Percentiles rank a stretch among this genome's conserved stretches.
These are phyloP conservation scores for Tetrahymena elliotti DNA, from an alignment of 73 alveolate species.

Conservation along the genomic window DNA sequence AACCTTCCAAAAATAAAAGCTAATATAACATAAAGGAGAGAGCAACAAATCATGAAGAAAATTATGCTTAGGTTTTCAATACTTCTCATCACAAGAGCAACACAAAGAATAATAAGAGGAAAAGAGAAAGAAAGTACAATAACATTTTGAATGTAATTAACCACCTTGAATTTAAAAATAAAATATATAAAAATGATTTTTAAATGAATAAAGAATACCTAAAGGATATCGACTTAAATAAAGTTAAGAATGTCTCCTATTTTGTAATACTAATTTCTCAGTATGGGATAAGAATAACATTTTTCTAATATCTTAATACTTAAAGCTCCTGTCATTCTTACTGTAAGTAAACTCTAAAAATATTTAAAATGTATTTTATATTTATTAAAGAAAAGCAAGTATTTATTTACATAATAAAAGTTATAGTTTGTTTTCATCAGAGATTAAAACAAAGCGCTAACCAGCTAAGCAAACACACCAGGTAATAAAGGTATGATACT, in stretches of 20 bases:
- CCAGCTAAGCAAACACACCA: background rate
- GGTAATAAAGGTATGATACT: background rate
- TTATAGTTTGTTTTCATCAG: background rate
- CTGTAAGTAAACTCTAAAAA: background rate
- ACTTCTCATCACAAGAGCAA: background rate
- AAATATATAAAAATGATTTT: background rate
- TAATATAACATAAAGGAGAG: background rate
- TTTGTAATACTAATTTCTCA: background rate
- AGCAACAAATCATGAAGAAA: background rate
- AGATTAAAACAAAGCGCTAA: background rate
- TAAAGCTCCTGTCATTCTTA: background rate
- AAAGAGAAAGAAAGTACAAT: background rate
- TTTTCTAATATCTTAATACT: background rate
- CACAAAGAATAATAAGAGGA: background rate
- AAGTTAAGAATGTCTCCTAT: slow-evolving; percentile 15
- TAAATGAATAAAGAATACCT: background rate
- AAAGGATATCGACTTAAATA: slow-evolving; percentile 13
- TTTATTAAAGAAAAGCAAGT: too few relatives aligned
- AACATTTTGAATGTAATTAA: background rate
- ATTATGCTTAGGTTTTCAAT: background rate
- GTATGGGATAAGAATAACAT: background rate
- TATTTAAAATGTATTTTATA: background rate
- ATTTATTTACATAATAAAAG: background rate
- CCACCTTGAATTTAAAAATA: background rate
- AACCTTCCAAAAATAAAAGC: slow-evolving; percentile 5